These are phyloP conservation scores for Pseudozyma sp. DNA, from an alignment of 1,284 basidiomycete genomes.

Conservation along the genomic window DNA sequence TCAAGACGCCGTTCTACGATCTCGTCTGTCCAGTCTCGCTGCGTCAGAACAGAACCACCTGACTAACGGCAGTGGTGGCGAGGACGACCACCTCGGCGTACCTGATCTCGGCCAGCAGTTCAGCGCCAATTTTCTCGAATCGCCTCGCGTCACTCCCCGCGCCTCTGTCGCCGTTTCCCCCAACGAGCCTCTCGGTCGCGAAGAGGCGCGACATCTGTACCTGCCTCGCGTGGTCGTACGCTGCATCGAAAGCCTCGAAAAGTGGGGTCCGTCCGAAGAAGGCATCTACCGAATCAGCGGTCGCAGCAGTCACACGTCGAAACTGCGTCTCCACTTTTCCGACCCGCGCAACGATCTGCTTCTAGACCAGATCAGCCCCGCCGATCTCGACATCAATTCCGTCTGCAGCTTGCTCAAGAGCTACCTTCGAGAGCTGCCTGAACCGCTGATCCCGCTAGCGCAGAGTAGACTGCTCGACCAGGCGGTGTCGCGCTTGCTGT, in stretches of 20 bases:
- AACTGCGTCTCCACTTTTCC: slow-evolving; percentile 54
- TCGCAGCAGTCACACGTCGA: slow-evolving; percentile 61
- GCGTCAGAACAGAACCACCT: neutral
- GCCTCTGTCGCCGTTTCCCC: slow-evolving; percentile 18
- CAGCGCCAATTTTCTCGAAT: slow-evolving; percentile 29
- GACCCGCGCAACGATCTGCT: slow-evolving; percentile 48
- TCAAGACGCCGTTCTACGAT: slow-evolving; percentile 51
- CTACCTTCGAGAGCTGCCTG: slow-evolving; percentile 64
- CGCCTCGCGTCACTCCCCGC: slow-evolving; percentile 25
- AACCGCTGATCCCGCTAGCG: slow-evolving; percentile 42
- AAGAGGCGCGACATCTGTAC: slow-evolving; percentile 48
- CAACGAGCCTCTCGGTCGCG: slow-evolving; percentile 24
- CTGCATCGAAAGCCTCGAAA: slow-evolving; percentile 63
- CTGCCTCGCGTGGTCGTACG: slow-evolving; percentile 61
- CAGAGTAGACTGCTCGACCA: slow-evolving; percentile 36
- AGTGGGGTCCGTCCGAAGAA: slow-evolving; percentile 62
- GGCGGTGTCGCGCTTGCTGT: slow-evolving; percentile 18
- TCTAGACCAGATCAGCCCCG: slow-evolving; percentile 58
- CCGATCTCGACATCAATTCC: slow-evolving; percentile 65
- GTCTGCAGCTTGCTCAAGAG: slow-evolving; percentile 66
- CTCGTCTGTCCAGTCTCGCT: slow-evolving; percentile 33
- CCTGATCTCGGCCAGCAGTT: slow-evolving; percentile 49
- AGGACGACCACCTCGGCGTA: slow-evolving; percentile 29
- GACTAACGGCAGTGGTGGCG: neutral
- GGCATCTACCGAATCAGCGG: slow-evolving; percentile 66